These are phyloP conservation scores for Phytophthora kernoviae DNA, from an alignment of 352 stramenopile genomes.

Conservation along the genomic window DNA sequence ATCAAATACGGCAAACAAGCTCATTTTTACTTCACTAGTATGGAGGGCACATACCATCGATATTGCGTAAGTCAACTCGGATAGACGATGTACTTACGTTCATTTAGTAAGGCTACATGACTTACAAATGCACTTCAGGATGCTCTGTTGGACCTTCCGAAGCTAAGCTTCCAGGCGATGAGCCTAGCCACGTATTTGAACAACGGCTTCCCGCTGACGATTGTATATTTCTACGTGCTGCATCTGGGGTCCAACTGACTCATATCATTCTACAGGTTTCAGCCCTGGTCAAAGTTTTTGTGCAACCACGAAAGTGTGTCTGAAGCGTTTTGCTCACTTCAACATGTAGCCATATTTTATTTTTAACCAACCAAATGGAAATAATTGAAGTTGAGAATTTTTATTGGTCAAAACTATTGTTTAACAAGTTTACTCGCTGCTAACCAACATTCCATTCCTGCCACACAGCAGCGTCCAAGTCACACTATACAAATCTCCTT, in stretches of 20 bases:
- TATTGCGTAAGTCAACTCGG: conserved; percentile 39
- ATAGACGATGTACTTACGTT: background rate
- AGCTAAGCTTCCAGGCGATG: conserved; percentile 49
- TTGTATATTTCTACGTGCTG: conserved; percentile 46
- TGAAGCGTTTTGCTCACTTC: too few species aligned
- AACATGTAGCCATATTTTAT: background rate
- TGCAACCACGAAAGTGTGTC: too few species aligned
- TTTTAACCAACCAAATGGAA: background rate
- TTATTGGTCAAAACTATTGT: conserved; percentile 12
- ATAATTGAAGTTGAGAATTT: background rate
- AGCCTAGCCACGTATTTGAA: conserved; percentile 41
- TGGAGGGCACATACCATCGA: conserved; percentile 42
- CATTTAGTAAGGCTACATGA: conserved; percentile 12
- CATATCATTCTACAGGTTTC: conserved; percentile 57
- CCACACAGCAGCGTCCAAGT: conserved; percentile 1
- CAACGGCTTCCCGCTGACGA: conserved; percentile 45
- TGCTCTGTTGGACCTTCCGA: conserved; percentile 37
- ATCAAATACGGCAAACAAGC: conserved; percentile 15
- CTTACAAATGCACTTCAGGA: conserved; percentile 15
- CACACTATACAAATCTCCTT: conserved; percentile 10
- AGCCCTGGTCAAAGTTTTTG: too few species aligned
- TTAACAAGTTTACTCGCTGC: conserved; percentile 16
- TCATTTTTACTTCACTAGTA: conserved; percentile 37
- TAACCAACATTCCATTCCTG: conserved; percentile 4
- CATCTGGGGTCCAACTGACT: conserved; percentile 48